phyloP scores from a whole-genome alignment of 2,329 filamentous ascomycete genomes.

The Tolypocladium paradoxum region DNA sequence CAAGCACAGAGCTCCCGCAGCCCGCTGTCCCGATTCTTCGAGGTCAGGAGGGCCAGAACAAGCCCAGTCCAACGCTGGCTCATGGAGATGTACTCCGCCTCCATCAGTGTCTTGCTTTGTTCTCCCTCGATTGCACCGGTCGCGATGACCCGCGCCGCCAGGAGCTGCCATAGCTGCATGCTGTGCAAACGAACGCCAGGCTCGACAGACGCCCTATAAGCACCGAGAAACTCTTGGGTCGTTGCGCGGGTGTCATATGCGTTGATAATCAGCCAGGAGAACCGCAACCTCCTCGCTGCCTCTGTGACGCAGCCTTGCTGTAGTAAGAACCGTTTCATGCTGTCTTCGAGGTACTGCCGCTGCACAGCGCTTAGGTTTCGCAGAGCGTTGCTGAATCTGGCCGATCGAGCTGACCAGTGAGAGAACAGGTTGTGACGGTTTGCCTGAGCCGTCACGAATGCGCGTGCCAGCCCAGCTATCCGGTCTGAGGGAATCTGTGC shows the following conservation, averaged over 20 bases:
- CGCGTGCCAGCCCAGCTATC: constrained; percentile 4
- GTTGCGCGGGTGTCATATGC: constrained; percentile 7
- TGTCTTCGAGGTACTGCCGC: constrained; percentile 3
- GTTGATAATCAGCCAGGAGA: constrained; percentile 12
- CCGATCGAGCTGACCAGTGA: constrained; percentile 7
- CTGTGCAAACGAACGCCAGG: constrained; percentile 1
- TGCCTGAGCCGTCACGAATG: constrained; percentile 10
- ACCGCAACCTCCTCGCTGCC: constrained; percentile 5
- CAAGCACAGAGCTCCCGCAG: constrained; percentile 8
- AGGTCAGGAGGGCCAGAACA: constrained; percentile 4
- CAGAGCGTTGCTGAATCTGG: constrained; percentile 9
- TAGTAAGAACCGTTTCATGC: constrained; percentile 5
- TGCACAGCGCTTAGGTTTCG: constrained; percentile 3
- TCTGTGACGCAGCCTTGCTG: constrained; percentile 4
- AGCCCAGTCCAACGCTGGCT: constrained; percentile 10
- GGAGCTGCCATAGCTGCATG: constrained; percentile 12
- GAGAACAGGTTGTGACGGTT: constrained; percentile 6
- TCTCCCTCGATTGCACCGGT: constrained; percentile 1
- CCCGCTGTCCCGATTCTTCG: neutral
- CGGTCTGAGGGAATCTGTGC: constrained; percentile 4
- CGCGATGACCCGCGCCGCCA: constrained; percentile 6
- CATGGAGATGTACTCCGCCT: constrained; percentile 4
- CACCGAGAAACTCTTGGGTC: constrained; percentile 6
- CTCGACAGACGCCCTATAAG: constrained; percentile 1
- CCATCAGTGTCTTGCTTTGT: constrained; percentile 3